Percentiles rank a stretch among this genome's conserved stretches.
phyloP scores from a whole-genome alignment of 1,284 basidiomycete genomes.

The Ustilago trichophora region DNA sequence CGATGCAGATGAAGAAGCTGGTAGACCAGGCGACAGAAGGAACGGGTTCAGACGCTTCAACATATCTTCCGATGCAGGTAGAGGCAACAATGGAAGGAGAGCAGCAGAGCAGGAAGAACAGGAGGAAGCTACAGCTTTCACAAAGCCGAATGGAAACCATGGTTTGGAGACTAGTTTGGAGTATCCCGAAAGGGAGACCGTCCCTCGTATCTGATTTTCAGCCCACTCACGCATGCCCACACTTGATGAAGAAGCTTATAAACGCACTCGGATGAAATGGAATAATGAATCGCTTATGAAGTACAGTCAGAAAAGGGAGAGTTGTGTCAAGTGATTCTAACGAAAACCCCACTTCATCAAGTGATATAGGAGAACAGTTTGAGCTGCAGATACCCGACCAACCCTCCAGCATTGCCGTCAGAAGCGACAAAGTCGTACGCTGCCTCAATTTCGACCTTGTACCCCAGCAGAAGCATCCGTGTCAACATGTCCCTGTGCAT shows the following conservation, averaged over 20 bases:
- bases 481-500: constrained; percentile 30
- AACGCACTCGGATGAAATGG: too few relatives aligned
- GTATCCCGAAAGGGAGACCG: constrained; percentile 37
- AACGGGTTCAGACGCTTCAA: constrained; percentile 12
- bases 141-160: not conserved
- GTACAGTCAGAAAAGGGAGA: too few relatives aligned
- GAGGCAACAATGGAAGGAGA: too few relatives aligned
- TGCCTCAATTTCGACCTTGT: constrained; percentile 56
- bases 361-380: constrained; percentile 6
- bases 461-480: constrained; percentile 35
- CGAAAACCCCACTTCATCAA: too few relatives aligned
- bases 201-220: constrained; percentile 23
- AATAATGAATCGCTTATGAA: too few relatives aligned
- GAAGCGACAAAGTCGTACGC: constrained; percentile 15
- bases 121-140: not conserved
- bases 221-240: too few relatives aligned
- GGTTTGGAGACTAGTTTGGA: constrained; percentile 13
- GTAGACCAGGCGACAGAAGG: not conserved
- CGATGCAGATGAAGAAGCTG: not conserved
- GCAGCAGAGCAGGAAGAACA: constrained; percentile 3
- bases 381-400: constrained; percentile 15
- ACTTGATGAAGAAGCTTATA: too few relatives aligned
- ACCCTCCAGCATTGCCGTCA: not conserved
- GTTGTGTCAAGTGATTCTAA: too few relatives aligned
- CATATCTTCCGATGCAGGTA: not conserved